Evolutionary conservation across 2,329 filamentous ascomycete genomes (phyloP), one percentile per base, ranked within the genome.

Genomic region (Sporothrix curviconia): DNA sequence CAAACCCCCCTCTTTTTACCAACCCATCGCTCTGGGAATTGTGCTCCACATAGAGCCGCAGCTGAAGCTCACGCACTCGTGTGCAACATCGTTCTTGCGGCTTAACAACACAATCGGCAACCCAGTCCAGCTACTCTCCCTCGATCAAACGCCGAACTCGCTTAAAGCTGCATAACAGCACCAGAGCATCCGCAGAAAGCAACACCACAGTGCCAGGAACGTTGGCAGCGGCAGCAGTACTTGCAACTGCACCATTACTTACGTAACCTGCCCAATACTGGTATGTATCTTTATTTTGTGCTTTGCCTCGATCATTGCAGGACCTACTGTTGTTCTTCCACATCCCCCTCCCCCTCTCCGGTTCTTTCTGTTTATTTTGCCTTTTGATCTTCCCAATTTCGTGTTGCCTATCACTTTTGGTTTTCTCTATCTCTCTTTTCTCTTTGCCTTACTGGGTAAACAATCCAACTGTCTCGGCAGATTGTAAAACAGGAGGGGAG

Each of bases 381-480:
- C 11, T 46, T 19, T 25, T 42, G 30, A 14, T 46, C 32, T 19
- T 52, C 5, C 24, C 30, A 17, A 22, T 28, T 25, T 22, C 19
- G 25, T 19, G 8, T 30, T 28, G 30, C n/a, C 9, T 15, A n/a
- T 22, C 12, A 15, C 28, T 43, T 12, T 37, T 40, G 39, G 15
- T 42, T 32, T 37, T 42, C 30, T 34, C 47, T n/a, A n/a, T 24
- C 17, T 19, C 25, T 25, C 36, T 28, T 34, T 19, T 12, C n/a
- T 11, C 50, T 40, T 17, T 19, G 28, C 14, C 36, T 54, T 4
- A 36, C 49, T 54, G 49, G 56, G 46, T 58, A 59, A 59, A 54
- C n/a, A 15, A 39, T 46, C 22, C 51, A 52, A 14, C 15, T 62
- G 60, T 64, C 62, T 66, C 68, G 67, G 68, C 68, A 69, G 65